These are phyloP conservation scores for Capsicum chinense DNA, from an alignment of 257 asterid species.

Conservation along the genomic window DNA sequence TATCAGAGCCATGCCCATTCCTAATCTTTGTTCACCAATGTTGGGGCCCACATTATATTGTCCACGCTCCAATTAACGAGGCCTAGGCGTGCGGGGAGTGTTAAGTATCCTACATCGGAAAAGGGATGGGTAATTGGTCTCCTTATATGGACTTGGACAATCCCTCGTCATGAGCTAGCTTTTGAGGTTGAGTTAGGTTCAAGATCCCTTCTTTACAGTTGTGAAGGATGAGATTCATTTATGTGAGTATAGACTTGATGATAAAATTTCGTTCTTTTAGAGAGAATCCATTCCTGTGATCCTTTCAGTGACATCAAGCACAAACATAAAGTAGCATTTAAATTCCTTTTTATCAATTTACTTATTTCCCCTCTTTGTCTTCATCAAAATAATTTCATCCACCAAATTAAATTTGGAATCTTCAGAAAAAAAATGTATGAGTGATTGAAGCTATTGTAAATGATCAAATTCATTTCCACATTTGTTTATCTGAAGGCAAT, in stretches of 20 bases:
- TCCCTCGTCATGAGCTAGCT: too few relatives aligned
- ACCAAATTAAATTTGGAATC: constrained; percentile 22
- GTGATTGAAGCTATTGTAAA: not conserved
- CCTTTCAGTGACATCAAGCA: not conserved
- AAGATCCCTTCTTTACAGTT: too few relatives aligned
- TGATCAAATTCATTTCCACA: not conserved
- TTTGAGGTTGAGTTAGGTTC: too few relatives aligned
- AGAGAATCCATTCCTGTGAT: constrained; percentile 7
- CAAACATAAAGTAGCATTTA: constrained; percentile 2
- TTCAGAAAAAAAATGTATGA: not conserved
- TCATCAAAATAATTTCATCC: not conserved
- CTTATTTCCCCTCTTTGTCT: not conserved
- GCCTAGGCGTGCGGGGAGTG: too few relatives aligned
- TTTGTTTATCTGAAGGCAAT: not conserved
- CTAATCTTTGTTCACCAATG: too few relatives aligned
- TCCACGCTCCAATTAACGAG: too few relatives aligned
- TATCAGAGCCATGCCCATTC: too few relatives aligned
- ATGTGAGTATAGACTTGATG: constrained; percentile 13
- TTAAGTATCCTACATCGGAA: too few relatives aligned
- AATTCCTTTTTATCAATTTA: not conserved
- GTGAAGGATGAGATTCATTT: constrained; percentile 23
- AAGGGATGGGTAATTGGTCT: too few relatives aligned
- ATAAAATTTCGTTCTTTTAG: not conserved
- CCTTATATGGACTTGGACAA: too few relatives aligned
- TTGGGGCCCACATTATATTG: too few relatives aligned